Evolutionary conservation across 805 yeast species (phyloP).

Genomic region (Yamadazyma sp.): DNA sequence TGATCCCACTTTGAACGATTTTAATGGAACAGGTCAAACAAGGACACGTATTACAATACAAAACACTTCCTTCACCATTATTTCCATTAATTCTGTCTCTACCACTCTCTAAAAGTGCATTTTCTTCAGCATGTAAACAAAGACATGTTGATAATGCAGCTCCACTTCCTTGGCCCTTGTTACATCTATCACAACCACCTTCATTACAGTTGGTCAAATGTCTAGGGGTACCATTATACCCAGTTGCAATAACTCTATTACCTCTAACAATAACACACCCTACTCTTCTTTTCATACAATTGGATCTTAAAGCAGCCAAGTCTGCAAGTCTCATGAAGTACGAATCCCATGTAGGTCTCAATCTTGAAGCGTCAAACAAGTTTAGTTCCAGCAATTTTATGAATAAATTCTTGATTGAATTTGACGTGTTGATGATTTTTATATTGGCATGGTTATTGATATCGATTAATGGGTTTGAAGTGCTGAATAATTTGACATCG

Average conservation of each 20-base stretch:
- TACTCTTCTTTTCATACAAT: constrained; percentile 96
- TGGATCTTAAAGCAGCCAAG: constrained; percentile 86
- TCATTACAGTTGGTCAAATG: constrained; percentile 85
- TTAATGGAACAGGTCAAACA: constrained; percentile 94
- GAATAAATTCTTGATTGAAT: constrained; percentile 31
- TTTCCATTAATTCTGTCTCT: constrained; percentile 61
- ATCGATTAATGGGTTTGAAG: constrained; percentile 51
- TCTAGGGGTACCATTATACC: constrained; percentile 96
- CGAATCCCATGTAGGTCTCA: constrained; percentile 94
- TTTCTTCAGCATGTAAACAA: constrained; percentile 96
- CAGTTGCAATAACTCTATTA: constrained; percentile 87
- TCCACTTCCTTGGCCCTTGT: constrained; percentile 62
- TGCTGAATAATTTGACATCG: constrained; percentile 36
- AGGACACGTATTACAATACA: constrained; percentile 97
- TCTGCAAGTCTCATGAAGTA: constrained; percentile 94
- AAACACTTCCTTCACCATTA: constrained; percentile 40
- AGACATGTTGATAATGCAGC: constrained; percentile 75
- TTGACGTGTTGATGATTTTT: constrained; percentile 38
- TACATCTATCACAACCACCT: constrained; percentile 94
- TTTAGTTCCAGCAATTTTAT: constrained; percentile 39
- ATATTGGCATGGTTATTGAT: constrained; percentile 56
- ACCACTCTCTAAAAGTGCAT: constrained; percentile 92
- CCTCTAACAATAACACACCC: constrained; percentile 94
- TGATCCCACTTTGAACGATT: constrained; percentile 88
- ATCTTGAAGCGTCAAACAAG: constrained; percentile 40